Percentiles rank a stretch among this genome's conserved stretches.
phyloP scores from a whole-genome alignment of 1,139 yeast genomes.

The Sugiyamaella xylanicola region DNA sequence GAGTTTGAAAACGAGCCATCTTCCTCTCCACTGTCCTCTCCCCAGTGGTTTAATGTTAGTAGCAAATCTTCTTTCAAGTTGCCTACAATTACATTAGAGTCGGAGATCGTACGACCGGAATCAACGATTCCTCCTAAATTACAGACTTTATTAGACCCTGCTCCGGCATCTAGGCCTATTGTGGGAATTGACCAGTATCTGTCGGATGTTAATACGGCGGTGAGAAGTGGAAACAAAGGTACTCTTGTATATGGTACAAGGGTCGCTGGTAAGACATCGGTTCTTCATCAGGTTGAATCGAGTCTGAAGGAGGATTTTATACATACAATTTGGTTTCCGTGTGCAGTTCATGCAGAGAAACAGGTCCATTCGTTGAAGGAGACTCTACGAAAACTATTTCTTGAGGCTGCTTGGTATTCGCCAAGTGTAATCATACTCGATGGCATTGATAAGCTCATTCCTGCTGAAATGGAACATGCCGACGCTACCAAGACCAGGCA shows the following conservation, averaged over 20 bases:
- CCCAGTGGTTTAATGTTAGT: slow-evolving; percentile 46
- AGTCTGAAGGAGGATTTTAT: slow-evolving; percentile 48
- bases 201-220: slow-evolving; percentile 47
- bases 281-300: slow-evolving; percentile 50
- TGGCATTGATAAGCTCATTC: slow-evolving; percentile 74
- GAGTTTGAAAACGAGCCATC: slow-evolving; percentile 47
- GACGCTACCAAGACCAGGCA: slow-evolving; percentile 64
- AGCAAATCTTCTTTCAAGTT: background rate
- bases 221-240: slow-evolving; percentile 57
- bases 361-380: slow-evolving; percentile 54
- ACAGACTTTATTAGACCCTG: slow-evolving; percentile 11
- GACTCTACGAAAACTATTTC: slow-evolving; percentile 54
- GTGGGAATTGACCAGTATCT: slow-evolving; percentile 61
- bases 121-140: slow-evolving; percentile 49
- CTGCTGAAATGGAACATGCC: slow-evolving; percentile 71
- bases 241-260: slow-evolving; percentile 67
- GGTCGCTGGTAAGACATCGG: slow-evolving; percentile 78
- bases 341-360: slow-evolving; percentile 61
- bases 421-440: slow-evolving; percentile 79
- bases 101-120: slow-evolving; percentile 54
- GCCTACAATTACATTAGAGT: slow-evolving; percentile 43
- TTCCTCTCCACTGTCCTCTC: slow-evolving; percentile 37
- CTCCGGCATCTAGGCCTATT: slow-evolving; percentile 35
- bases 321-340: slow-evolving; percentile 52
- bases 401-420: slow-evolving; percentile 73